These are phyloP conservation scores for Dryas alaskensis DNA, from an alignment of 306 rosid species.

Conservation along the genomic window DNA sequence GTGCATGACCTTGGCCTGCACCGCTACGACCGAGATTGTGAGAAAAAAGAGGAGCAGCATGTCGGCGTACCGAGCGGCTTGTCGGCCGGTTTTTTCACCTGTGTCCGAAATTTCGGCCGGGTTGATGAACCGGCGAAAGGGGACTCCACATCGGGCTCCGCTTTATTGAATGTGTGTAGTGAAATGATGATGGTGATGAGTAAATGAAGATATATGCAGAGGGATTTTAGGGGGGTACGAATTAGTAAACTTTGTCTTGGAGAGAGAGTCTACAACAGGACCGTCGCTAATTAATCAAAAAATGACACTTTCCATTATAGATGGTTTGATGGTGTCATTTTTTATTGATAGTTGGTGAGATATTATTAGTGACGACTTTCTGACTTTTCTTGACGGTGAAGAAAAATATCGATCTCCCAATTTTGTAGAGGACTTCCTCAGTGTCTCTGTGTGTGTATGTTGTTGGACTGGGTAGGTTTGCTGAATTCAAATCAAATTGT, in stretches of 20 bases:
- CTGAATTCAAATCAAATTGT: not conserved
- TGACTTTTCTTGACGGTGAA: too few relatives aligned
- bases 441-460: not conserved
- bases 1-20: constrained; percentile 48
- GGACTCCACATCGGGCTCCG: constrained; percentile 85
- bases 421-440: constrained; percentile 29
- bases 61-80: constrained; percentile 46
- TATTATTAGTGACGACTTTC: too few relatives aligned
- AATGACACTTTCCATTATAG: not conserved
- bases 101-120: constrained; percentile 31
- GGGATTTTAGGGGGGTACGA: constrained; percentile 10
- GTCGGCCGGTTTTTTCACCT: constrained; percentile 30
- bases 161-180: constrained; percentile 49
- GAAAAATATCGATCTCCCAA: constrained; percentile 19
- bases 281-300: not conserved
- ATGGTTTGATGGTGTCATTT: not conserved
- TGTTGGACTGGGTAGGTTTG: not conserved
- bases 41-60: constrained; percentile 55
- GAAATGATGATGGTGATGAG: not conserved
- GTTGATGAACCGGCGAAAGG: constrained; percentile 75
- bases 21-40: constrained; percentile 75
- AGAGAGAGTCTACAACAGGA: not conserved
- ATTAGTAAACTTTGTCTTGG: constrained; percentile 13
- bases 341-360: not conserved
- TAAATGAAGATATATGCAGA: not conserved